Evolutionary conservation across 2,329 filamentous ascomycete genomes (phyloP).

Genomic region (Paradendryphiella salina): DNA sequence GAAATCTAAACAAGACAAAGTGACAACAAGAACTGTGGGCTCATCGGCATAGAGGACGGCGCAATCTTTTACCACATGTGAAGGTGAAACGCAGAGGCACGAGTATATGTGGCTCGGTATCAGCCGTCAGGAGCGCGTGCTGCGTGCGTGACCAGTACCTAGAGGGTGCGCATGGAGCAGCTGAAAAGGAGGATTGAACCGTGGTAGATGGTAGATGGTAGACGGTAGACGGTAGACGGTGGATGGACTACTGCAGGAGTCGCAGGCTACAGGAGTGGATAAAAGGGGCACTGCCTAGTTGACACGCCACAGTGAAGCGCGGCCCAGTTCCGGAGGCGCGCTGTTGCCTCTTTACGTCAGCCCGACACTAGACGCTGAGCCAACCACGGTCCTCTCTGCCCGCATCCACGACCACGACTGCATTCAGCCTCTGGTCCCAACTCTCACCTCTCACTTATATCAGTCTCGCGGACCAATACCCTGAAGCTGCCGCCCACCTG

Average conservation of each 20-base stretch:
- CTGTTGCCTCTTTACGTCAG: constrained; percentile 9
- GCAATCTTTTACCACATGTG: neutral
- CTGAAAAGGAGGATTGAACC: neutral
- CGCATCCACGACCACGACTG: constrained; percentile 9
- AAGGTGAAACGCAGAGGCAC: constrained; percentile 3
- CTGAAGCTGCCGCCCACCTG: constrained; percentile 3
- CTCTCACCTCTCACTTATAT: neutral
- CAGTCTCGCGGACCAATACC: constrained; percentile 13
- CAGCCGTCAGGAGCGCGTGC: neutral
- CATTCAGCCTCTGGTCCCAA: constrained; percentile 5
- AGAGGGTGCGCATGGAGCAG: neutral
- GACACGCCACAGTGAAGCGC: constrained; percentile 2
- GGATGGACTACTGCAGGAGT: constrained; percentile 2
- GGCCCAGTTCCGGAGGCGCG: constrained; percentile 5
- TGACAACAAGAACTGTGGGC: neutral
- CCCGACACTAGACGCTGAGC: constrained; percentile 5
- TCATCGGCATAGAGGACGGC: neutral
- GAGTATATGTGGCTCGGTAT: neutral
- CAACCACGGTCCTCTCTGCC: constrained; percentile 6
- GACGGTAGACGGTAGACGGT: neutral
- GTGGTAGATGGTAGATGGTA: neutral
- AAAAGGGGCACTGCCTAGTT: neutral
- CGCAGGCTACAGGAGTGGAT: neutral
- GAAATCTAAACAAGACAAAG: neutral
- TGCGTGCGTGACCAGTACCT: neutral